Evolutionary conservation across 345 rosid species (phyloP), one percentile per base, ranked within the genome.

Genomic region (Raphanus sativus): DNA sequence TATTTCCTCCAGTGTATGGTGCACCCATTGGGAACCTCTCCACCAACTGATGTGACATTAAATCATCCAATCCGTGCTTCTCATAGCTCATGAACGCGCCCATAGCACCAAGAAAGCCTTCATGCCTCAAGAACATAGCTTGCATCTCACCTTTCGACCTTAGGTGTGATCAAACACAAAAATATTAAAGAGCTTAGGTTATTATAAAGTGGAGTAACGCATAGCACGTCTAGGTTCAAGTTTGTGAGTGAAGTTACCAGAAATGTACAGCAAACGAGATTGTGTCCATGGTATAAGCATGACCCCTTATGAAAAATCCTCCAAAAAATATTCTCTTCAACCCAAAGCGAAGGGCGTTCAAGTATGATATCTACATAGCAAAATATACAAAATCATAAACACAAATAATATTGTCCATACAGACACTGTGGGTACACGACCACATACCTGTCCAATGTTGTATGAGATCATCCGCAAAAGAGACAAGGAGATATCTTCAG

Each of bases 1-100:
- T 88, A 75, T 86, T 87, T 84, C 99, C 99, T 75, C 98, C 99
- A 13, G 89, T 92, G 75, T 92, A 95, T 40, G 99, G 97, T 75
- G 99, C 99, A 84, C 98, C 99, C 97, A 95, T 93, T 29, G 99
- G 99, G 77, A 95, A 95, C 87, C 99, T 90, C 86, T 95, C 99
- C 78, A 95, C 99, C 81, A 95, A 86, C 63, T 96, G 99, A 87
- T 96, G 97, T 16, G 90, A 97, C 97, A 87, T 89, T 80, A 96
- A 85, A 85, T 96, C 96, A 89, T 96, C 99, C 63, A 96, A 87
- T 52, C 97, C 98, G 30, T 96, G 99, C 85, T 91, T 96, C 80
- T 91, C 97, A 69, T 96, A 90, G 86, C 99, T 93, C 99, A 91
- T 90, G 85, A 96, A 96, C 71, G 99, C 98, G 71, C 99, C 99